Conservation (phyloP, 2,329 filamentous ascomycete genomes). For the Aureobasidium musti region DNA sequence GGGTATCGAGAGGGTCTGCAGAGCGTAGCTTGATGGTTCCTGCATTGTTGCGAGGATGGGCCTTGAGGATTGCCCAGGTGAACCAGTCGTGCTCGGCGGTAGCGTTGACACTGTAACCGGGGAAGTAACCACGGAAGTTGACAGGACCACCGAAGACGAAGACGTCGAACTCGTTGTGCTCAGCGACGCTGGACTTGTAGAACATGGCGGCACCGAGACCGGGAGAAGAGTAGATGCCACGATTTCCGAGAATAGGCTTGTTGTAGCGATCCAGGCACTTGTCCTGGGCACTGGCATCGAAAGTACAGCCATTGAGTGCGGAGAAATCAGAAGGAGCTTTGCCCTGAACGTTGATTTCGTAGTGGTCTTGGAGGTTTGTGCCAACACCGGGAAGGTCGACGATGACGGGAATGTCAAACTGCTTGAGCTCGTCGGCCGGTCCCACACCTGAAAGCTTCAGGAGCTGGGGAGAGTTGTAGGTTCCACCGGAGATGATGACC, state of each 20-base stretch:
- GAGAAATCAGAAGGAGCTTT: conserved; percentile 43
- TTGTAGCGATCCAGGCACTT: conserved; percentile 41
- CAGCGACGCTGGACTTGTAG: conserved; percentile 47
- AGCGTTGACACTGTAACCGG: conserved; percentile 53
- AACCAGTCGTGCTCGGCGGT: conserved; percentile 49
- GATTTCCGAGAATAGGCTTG: background rate
- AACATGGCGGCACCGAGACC: conserved; percentile 56
- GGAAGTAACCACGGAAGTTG: conserved; percentile 60
- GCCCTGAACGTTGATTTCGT: conserved; percentile 57
- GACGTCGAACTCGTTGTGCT: conserved; percentile 44
- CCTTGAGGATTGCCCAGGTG: conserved; percentile 60
- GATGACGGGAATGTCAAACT: conserved; percentile 56
- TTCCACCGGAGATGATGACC: conserved; percentile 54
- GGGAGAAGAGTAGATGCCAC: conserved; percentile 51
- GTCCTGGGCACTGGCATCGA: conserved; percentile 48
- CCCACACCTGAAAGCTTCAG: conserved; percentile 67
- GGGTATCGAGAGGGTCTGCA: conserved; percentile 63
- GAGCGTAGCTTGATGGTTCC: conserved; percentile 65
- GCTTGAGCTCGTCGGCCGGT: conserved; percentile 54
- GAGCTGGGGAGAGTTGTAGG: conserved; percentile 65
- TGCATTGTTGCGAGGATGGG: conserved; percentile 61
- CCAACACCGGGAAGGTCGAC: conserved; percentile 64
- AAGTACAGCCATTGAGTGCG: conserved; percentile 41
- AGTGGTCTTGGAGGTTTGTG: conserved; percentile 64
- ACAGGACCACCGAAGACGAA: conserved; percentile 59